A percentile compares a stretch with the other conserved stretches of the same genome.
Evolutionary conservation across 306 rosid species (phyloP).

Genomic region (Begonia loranthoides): DNA sequence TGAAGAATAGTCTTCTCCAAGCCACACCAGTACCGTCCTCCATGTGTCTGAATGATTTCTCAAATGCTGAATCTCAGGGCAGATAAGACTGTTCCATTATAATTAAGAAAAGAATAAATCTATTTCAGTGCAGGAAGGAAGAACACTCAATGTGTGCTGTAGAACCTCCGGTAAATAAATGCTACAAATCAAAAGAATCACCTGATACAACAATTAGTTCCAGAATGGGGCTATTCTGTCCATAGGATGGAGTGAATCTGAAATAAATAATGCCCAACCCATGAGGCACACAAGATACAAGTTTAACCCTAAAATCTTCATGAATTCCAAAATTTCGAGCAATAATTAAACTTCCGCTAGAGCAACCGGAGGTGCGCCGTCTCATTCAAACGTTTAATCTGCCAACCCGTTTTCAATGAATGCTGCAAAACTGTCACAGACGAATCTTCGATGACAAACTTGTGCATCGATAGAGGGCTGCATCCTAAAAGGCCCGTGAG

Average conservation of each 20-base stretch:
- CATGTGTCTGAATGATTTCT: background rate
- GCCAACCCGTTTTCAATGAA: conserved; percentile 94
- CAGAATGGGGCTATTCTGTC: conserved; percentile 2
- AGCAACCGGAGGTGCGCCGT: conserved; percentile 92
- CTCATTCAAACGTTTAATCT: conserved; percentile 76
- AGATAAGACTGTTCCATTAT: background rate
- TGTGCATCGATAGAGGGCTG: conserved; percentile 64
- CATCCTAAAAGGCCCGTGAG: conserved; percentile 89
- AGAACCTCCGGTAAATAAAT: conserved; percentile 20
- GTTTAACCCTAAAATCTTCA: conserved; percentile 5
- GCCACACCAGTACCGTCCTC: too few relatives aligned
- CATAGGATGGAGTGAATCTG: conserved; percentile 4
- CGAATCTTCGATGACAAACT: conserved; percentile 84
- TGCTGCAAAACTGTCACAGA: conserved; percentile 93
- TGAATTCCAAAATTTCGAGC: conserved; percentile 8
- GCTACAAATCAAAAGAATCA: conserved; percentile 36
- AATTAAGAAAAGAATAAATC: background rate
- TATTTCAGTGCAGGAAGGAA: background rate
- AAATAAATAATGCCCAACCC: conserved; percentile 4
- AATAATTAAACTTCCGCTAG: conserved; percentile 15
- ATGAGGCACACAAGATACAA: background rate
- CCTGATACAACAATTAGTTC: conserved; percentile 24
- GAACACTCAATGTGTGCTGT: background rate
- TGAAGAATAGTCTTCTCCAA: too few relatives aligned
- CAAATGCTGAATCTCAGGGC: background rate